Evolutionary conservation across 1,284 basidiomycete genomes (phyloP), one percentile per base, ranked within the genome.

Genomic region (Clitocybe nebularis): DNA sequence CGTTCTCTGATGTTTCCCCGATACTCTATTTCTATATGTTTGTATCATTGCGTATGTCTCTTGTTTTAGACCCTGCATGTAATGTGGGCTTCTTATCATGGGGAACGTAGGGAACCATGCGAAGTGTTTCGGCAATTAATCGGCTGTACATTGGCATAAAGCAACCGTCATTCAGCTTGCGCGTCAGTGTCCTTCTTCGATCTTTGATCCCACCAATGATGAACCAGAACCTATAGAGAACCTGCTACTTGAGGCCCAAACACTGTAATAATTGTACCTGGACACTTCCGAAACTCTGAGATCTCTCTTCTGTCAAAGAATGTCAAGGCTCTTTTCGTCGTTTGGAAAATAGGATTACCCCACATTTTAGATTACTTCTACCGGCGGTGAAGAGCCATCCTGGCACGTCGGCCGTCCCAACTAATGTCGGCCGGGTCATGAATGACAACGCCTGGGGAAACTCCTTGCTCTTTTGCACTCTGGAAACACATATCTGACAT

Each of bases 61-160:
- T n/a, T n/a, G n/a, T n/a, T n/a, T n/a, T n/a, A n/a, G n/a, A n/a
- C n/a, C n/a, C n/a, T n/a, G n/a, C n/a, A n/a, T n/a, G n/a, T n/a
- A n/a, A n/a, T n/a, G n/a, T n/a, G n/a, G n/a, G n/a, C n/a, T n/a
- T n/a, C n/a, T n/a, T n/a, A n/a, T n/a, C 13, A n/a, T 33, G 11
- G 25, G 26, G 17, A 24, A 25, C 35, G n/a, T n/a, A n/a, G n/a
- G n/a, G 37, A 36, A 20, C 24, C 38, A 39, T 39, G 14, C 38
- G 24, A 45, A 29, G 29, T 35, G 19, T 19, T 5, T n/a, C 29
- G 35, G 35, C 35, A 13, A 20, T 36, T 36, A 8, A 22, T 48
- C 50, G 52, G 49, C 35, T 33, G 39, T 48, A 44, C 30, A 36
- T 48, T 47, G 52, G 49, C 19, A 13, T 35, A 39, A 43, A 20